phyloP scores from a whole-genome alignment of 2,329 filamentous ascomycete genomes.

The Scedosporium minutisporum region DNA sequence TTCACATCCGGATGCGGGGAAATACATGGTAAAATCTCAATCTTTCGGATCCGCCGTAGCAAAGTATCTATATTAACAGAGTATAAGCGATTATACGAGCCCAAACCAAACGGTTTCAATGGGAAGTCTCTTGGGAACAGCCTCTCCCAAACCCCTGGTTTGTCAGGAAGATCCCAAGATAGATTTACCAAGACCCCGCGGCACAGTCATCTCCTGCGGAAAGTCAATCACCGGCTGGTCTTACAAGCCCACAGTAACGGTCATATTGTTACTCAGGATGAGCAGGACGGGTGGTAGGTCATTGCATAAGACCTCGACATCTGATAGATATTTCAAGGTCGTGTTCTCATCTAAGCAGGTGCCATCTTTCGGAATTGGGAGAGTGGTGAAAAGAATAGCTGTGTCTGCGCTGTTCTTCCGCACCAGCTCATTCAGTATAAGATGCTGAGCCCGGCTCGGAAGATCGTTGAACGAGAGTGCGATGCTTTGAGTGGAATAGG shows the following conservation, averaged over 20 bases:
- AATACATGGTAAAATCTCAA: too few species aligned
- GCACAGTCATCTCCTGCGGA: too few species aligned
- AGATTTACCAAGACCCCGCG: neutral
- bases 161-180: neutral
- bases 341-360: slow-evolving; percentile 61
- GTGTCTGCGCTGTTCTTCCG: slow-evolving; percentile 55
- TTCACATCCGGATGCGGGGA: too few species aligned
- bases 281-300: slow-evolving; percentile 66
- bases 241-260: slow-evolving; percentile 67
- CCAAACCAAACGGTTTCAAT: too few species aligned
- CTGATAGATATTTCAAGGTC: slow-evolving; percentile 64
- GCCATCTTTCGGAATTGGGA: slow-evolving; percentile 71
- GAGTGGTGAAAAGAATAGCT: slow-evolving; percentile 72
- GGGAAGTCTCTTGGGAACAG: too few species aligned
- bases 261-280: slow-evolving; percentile 84
- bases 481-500: slow-evolving; percentile 50
- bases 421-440: slow-evolving; percentile 82
- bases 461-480: slow-evolving; percentile 79
- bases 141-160: too few species aligned
- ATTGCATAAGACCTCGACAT: slow-evolving; percentile 69
- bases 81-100: too few species aligned
- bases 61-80: too few species aligned
- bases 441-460: slow-evolving; percentile 72
- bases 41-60: too few species aligned
- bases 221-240: neutral